Evolutionary conservation across 345 rosid genomes (phyloP), one percentile per base, ranked within the genome.

Genomic region (Melaleuca alternifolia): DNA sequence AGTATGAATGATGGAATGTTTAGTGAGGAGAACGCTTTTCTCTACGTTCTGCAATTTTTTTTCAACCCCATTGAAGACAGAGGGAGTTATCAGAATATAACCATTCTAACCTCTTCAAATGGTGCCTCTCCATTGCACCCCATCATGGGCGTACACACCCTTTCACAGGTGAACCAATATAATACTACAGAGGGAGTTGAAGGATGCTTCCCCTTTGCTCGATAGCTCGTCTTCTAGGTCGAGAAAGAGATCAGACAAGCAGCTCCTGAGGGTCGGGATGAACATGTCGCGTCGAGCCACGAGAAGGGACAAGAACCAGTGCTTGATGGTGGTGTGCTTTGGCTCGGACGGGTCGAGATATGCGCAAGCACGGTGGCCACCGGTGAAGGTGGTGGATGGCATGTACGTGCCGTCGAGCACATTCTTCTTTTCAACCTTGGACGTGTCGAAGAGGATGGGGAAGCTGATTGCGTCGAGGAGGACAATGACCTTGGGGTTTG

Each of bases 391-490:
- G 6, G 89, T 50, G 1, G 93, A 91, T 13, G 94, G 93, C 71
- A 89, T 61, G 92, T 53, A 92, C 21, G 93, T 92, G 8, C 93
- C 93, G 7, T 23, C 88, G 0, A 92, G 83, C 81, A 93, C 89
- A 37, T 93, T 84, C 6, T 46, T 50, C 82, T 93, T 93, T 16
- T 91, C 93, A 52, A 93, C 93, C 51, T 90, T 91, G 23, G 90
- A 89, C 2, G 79, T 85, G 89, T 92, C 94, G 75, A 92, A 89
- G 26, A 93, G 93, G 87, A 92, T 7, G 0, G 91, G 90, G 59
- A 93, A 93, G 14, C 93, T 92, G 82, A 85, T 23, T 7, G 91
- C 88, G 23, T 93, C 93, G 15, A 91, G 93, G 14, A 91, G 61
- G 13, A 90, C 84, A 5, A 91, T 51, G 33, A 91, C 93, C 1